phyloP scores from a whole-genome alignment of 2,329 filamentous ascomycete genomes.

The Pseudohalonectria lignicola region DNA sequence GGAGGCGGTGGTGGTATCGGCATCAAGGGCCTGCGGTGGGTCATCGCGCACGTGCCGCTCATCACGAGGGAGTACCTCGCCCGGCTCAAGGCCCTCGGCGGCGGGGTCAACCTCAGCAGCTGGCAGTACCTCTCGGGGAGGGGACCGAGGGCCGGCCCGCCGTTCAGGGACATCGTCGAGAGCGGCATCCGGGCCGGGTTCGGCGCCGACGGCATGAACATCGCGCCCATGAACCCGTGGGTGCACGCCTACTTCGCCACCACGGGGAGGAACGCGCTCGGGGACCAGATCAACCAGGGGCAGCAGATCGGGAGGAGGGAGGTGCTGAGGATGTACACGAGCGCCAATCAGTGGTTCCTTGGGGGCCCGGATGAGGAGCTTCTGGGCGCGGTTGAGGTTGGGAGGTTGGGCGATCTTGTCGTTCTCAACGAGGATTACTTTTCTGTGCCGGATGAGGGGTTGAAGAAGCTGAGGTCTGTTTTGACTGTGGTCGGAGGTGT shows the following conservation, averaged over 20 bases:
- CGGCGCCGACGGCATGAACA: constrained; percentile 16
- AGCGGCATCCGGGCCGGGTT: constrained; percentile 16
- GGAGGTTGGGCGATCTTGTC: constrained; percentile 14
- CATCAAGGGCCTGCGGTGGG: constrained; percentile 14
- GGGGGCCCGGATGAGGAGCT: constrained; percentile 14
- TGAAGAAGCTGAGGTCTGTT: constrained; percentile 13
- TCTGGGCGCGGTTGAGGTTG: constrained; percentile 14
- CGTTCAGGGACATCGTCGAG: constrained; percentile 15
- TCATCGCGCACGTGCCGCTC: constrained; percentile 16
- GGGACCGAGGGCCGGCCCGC: constrained; percentile 14
- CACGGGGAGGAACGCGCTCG: constrained; percentile 15
- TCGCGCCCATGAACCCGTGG: constrained; percentile 18
- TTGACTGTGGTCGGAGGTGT: constrained; percentile 16
- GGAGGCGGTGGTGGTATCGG: neutral
- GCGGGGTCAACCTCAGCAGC: constrained; percentile 16
- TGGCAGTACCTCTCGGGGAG: constrained; percentile 14
- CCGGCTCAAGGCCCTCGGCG: constrained; percentile 14
- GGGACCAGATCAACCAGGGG: constrained; percentile 13
- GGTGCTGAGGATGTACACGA: constrained; percentile 13
- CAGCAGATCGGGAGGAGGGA: constrained; percentile 13
- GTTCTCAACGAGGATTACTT: constrained; percentile 17
- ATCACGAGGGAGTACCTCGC: constrained; percentile 14
- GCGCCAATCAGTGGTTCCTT: constrained; percentile 16
- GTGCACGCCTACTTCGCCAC: constrained; percentile 16
- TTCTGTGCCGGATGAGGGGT: constrained; percentile 11